Evolutionary conservation across 78 protist species (phyloP).

Genomic region (Dictyostelium discoideum): DNA sequence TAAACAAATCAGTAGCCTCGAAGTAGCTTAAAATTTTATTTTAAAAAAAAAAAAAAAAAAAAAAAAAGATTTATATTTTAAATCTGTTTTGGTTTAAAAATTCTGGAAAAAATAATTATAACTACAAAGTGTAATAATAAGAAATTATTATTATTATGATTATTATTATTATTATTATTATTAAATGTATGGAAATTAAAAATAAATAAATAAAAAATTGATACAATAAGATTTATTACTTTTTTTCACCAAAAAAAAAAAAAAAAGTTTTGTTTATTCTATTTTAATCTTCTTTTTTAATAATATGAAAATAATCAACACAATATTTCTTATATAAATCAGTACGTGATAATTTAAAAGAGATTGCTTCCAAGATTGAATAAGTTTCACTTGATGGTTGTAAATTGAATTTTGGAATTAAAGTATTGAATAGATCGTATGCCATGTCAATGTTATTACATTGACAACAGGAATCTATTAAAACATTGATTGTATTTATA

Average conservation of each 20-base stretch:
- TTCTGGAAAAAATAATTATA: too few relatives aligned
- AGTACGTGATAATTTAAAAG: conserved; percentile 17
- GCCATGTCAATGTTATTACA: conserved; percentile 26
- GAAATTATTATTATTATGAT: background rate
- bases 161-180: background rate
- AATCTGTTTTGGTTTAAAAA: background rate
- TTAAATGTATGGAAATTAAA: too few relatives aligned
- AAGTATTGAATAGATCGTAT: background rate
- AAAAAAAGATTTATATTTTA: background rate
- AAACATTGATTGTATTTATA: conserved; percentile 32
- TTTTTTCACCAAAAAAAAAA: too few relatives aligned
- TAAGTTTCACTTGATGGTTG: conserved; percentile 41
- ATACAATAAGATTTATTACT: background rate
- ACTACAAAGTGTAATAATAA: background rate
- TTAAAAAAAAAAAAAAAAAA: background rate
- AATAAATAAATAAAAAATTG: background rate
- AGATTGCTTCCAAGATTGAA: conserved; percentile 41
- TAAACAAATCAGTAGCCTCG: background rate
- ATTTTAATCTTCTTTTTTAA: conserved; percentile 16
- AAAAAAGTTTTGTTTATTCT: too few relatives aligned
- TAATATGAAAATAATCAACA: conserved; percentile 42
- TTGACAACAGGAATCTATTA: conserved; percentile 24
- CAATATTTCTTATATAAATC: conserved; percentile 43
- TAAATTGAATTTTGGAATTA: background rate
- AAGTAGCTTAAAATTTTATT: background rate